These are phyloP conservation scores for Xerocomus cyaneibrunnescens DNA, from an alignment of 1,284 basidiomycete species.

Conservation along the genomic window DNA sequence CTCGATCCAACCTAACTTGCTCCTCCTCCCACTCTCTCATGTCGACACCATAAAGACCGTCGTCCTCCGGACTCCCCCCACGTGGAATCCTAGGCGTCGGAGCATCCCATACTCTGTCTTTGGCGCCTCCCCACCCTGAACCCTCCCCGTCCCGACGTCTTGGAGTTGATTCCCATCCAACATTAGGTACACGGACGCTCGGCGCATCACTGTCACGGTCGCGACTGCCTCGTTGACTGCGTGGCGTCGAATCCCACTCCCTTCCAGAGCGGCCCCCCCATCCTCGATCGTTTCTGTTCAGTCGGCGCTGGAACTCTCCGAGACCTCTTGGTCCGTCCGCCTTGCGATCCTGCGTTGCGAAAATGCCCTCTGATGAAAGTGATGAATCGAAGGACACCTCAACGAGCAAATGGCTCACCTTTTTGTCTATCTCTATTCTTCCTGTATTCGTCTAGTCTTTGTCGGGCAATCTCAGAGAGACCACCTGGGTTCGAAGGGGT, in stretches of 20 bases:
- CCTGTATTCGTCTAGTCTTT: slow-evolving; percentile 74
- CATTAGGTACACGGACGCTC: slow-evolving; percentile 85
- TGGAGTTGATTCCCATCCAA: slow-evolving; percentile 90
- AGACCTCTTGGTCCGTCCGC: slow-evolving; percentile 29
- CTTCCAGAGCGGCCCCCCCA: slow-evolving; percentile 19
- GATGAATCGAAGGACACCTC: not conserved
- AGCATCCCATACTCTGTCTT: slow-evolving; percentile 77
- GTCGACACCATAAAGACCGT: slow-evolving; percentile 57
- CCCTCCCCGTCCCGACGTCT: slow-evolving; percentile 53
- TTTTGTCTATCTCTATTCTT: slow-evolving; percentile 64
- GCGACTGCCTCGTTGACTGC: slow-evolving; percentile 52
- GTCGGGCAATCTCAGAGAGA: slow-evolving; percentile 71
- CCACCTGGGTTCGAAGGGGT: slow-evolving; percentile 95
- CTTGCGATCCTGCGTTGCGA: slow-evolving; percentile 24
- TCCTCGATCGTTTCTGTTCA: slow-evolving; percentile 39
- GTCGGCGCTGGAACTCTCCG: slow-evolving; percentile 39
- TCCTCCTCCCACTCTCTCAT: slow-evolving; percentile 94
- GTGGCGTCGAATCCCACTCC: slow-evolving; percentile 74
- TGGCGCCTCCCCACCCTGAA: slow-evolving; percentile 56
- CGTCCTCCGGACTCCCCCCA: slow-evolving; percentile 64
- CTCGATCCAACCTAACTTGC: slow-evolving; percentile 83
- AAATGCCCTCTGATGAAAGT: slow-evolving; percentile 27
- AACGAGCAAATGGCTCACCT: slow-evolving; percentile 39
- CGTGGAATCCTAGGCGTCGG: slow-evolving; percentile 74
- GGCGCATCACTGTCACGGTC: slow-evolving; percentile 75